Conservation (phyloP, 306 rosid species). For the Calophaca sinica region DNA sequence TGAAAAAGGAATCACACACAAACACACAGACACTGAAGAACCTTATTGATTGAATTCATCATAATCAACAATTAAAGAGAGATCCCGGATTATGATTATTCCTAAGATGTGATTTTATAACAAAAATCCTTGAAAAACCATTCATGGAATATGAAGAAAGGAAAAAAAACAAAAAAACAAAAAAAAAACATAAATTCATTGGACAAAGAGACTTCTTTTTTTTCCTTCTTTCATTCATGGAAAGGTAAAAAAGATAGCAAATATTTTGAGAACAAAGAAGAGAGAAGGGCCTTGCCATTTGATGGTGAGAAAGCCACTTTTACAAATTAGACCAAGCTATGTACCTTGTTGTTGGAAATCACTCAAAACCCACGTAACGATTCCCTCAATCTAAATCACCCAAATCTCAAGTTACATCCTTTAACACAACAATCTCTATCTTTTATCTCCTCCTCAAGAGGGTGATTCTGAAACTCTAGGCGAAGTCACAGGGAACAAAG, state of each 20-base stretch:
- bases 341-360: constrained; percentile 49
- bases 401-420: constrained; percentile 40
- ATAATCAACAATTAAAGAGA: constrained; percentile 25
- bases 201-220: constrained; percentile 29
- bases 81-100: constrained; percentile 15
- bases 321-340: constrained; percentile 65
- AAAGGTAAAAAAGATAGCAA: constrained; percentile 28
- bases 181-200: constrained; percentile 26
- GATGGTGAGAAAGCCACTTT: constrained; percentile 54
- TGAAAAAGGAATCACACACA: constrained; percentile 37
- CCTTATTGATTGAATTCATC: constrained; percentile 42
- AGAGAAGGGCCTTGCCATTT: constrained; percentile 48
- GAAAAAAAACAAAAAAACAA: neutral
- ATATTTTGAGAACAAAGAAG: constrained; percentile 36
- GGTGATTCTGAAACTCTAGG: constrained; percentile 82
- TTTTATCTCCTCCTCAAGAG: constrained; percentile 47
- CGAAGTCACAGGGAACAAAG: constrained; percentile 81
- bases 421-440: neutral
- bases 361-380: constrained; percentile 45
- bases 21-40: neutral
- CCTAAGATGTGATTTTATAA: constrained; percentile 32
- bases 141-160: constrained; percentile 35
- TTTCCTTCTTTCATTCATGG: constrained; percentile 41
- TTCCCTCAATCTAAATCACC: constrained; percentile 15
- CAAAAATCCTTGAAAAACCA: constrained; percentile 28